phyloP scores from a whole-genome alignment of 371 early-diverging fungal species.

The Mycotypha africana region DNA sequence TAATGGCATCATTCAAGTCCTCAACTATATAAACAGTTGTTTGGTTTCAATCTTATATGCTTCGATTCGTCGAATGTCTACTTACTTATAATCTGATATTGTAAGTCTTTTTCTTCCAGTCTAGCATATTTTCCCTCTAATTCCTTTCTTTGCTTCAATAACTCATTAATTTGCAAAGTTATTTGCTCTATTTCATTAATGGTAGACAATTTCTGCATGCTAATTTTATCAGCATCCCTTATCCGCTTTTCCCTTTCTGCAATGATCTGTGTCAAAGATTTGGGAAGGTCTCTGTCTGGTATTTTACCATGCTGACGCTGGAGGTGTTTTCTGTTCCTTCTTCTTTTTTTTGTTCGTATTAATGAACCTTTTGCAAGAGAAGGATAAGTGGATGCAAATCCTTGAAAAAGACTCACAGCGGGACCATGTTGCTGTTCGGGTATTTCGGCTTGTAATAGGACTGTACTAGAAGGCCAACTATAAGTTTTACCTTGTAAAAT shows the following conservation, averaged over 20 bases:
- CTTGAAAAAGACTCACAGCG: slow-evolving; percentile 56
- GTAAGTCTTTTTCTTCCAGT: slow-evolving; percentile 50
- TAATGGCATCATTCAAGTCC: slow-evolving; percentile 28
- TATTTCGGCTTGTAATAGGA: slow-evolving; percentile 48
- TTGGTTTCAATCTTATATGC: background rate
- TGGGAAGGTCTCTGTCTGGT: slow-evolving; percentile 10
- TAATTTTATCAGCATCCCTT: slow-evolving; percentile 46
- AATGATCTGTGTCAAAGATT: slow-evolving; percentile 28
- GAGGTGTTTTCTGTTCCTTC: slow-evolving; percentile 41
- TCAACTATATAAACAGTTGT: slow-evolving; percentile 21
- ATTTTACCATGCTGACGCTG: background rate
- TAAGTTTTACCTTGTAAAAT: slow-evolving; percentile 20
- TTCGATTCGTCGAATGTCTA: background rate
- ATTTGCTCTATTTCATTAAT: slow-evolving; percentile 59
- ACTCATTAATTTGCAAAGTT: slow-evolving; percentile 51
- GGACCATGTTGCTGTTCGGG: slow-evolving; percentile 47
- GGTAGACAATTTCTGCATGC: slow-evolving; percentile 43
- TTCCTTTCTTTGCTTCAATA: slow-evolving; percentile 44
- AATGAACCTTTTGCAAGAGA: slow-evolving; percentile 25
- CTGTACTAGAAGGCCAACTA: slow-evolving; percentile 41
- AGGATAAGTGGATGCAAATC: slow-evolving; percentile 58
- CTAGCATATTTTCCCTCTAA: slow-evolving; percentile 51
- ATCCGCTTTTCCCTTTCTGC: slow-evolving; percentile 49
- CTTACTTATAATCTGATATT: slow-evolving; percentile 18
- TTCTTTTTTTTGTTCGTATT: slow-evolving; percentile 21